Base-by-base conservation (phyloP, 768 basidiomycete species). In the Boletus rufocinnamomeus region DNA sequence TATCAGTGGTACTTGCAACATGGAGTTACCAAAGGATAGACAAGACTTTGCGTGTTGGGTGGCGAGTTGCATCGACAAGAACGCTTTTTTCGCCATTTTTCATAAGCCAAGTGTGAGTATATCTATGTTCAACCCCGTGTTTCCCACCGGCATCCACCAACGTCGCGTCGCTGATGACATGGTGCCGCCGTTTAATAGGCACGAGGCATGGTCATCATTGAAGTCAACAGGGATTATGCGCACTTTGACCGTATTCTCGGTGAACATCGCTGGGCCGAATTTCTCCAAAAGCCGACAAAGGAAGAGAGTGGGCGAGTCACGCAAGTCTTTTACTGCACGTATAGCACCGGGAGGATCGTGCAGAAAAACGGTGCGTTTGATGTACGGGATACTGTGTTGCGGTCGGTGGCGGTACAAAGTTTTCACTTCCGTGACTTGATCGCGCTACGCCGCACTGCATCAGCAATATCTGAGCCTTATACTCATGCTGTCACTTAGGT, bases 141-240 rank as follows among this genome's bases (percentile, higher is more conserved):
- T 54, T 25, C 51, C 37, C 38, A 50, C 7, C 11, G 13, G 13
- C 32, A 27, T 37, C 23, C 11, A n/a, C 25, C 37, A 17, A 16
- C 2, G 4, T 47, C 34, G 3, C 13, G 4, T 54, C 56, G 23
- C 57, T 60, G 50, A 62, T 54, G 35, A 17, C 54, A 14, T 23
- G 6, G 5, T 21, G 6, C 49, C 37, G 21, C 34, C 49, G 6
- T 37, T 32, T 2, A 11, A 40, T 28, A 79, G 78, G 76, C 80
- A 1, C 78, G 74, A 11, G 77, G 71, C 50, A 79, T 76, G 72
- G 72, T 82, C 45, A 75, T 82, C 50, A 69, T 82, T 57, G 80
- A 80, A 46, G 64, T 82, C 28, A 68, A 58, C 27, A 69, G 76
- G 23, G 50, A 65, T 1, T 76, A 72, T 28, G 50, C 61, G 4